Evolutionary conservation across 805 yeast genomes (phyloP).

Genomic region (Ogataea angusta): DNA sequence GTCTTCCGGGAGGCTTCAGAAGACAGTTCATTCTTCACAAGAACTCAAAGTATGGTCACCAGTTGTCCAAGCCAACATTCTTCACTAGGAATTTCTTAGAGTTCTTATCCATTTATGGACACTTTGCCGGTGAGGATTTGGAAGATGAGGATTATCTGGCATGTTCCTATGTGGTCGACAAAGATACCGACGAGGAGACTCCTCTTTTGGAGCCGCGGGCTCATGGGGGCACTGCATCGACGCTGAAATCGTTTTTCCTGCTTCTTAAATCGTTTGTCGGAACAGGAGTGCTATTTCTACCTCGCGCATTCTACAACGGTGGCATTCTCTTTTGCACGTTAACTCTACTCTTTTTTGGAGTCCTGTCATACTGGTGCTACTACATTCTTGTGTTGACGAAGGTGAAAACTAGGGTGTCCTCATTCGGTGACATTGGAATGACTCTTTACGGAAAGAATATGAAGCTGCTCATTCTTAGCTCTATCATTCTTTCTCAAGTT

Average conservation of each 20-base stretch:
- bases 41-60: conserved; percentile 28
- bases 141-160: conserved; percentile 63
- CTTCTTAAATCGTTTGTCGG: conserved; percentile 74
- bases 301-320: conserved; percentile 69
- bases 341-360: conserved; percentile 57
- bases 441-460: conserved; percentile 62
- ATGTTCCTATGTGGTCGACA: conserved; percentile 37
- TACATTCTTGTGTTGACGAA: conserved; percentile 60
- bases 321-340: conserved; percentile 59
- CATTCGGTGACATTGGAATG: conserved; percentile 77
- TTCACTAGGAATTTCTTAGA: conserved; percentile 73
- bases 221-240: conserved; percentile 62
- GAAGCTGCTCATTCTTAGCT: conserved; percentile 58
- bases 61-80: conserved; percentile 39
- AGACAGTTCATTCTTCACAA: conserved; percentile 54
- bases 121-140: conserved; percentile 80
- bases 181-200: conserved; percentile 36
- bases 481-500: conserved; percentile 67
- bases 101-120: conserved; percentile 75
- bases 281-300: conserved; percentile 70
- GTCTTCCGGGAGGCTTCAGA: conserved; percentile 82
- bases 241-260: conserved; percentile 66
- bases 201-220: conserved; percentile 22
- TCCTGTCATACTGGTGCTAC: conserved; percentile 77
- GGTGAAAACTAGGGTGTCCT: conserved; percentile 55